Percentiles rank a stretch among this genome's conserved stretches.
phyloP scores from a whole-genome alignment of 1,284 basidiomycete species.

The Irpex sp. region DNA sequence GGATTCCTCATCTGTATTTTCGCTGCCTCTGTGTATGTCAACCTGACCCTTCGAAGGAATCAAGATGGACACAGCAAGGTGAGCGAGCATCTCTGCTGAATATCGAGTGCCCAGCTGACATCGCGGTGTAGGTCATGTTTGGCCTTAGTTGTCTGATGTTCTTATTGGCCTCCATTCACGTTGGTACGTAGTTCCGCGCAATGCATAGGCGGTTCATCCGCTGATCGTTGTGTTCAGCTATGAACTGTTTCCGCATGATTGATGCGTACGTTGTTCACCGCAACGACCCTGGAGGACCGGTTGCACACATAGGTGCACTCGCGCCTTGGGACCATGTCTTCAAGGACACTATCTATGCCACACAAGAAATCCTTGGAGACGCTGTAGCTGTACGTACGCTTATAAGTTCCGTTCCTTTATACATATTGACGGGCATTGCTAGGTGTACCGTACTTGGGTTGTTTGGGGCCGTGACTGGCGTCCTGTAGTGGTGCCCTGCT shows the following conservation, averaged over 20 bases:
- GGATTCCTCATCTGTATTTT: conserved; percentile 17
- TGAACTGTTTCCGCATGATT: conserved; percentile 27
- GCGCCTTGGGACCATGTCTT: conserved; percentile 28
- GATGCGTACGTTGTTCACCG: conserved; percentile 23
- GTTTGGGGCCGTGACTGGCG: conserved; percentile 24
- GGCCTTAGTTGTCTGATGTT: conserved; percentile 11
- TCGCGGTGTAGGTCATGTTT: conserved; percentile 14
- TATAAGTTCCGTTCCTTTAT: not conserved
- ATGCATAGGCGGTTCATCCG: not conserved
- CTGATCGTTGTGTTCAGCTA: conserved; percentile 12
- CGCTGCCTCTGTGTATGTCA: conserved; percentile 13
- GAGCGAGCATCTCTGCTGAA: not conserved
- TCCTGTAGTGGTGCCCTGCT: conserved; percentile 19
- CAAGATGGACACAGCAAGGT: conserved; percentile 15
- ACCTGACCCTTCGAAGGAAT: conserved; percentile 12
- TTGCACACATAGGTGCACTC: conserved; percentile 22
- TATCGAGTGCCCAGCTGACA: not conserved
- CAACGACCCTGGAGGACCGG: conserved; percentile 20
- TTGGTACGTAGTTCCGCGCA: conserved; percentile 7
- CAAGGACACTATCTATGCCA: conserved; percentile 24
- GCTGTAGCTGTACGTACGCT: conserved; percentile 21
- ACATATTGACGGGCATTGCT: not conserved
- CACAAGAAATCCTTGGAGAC: conserved; percentile 28
- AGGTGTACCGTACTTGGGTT: conserved; percentile 29
- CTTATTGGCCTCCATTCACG: conserved; percentile 13